Evolutionary conservation across 2,329 filamentous ascomycete species (phyloP), one percentile per base, ranked within the genome.

Genomic region (Talaromyces sp.): DNA sequence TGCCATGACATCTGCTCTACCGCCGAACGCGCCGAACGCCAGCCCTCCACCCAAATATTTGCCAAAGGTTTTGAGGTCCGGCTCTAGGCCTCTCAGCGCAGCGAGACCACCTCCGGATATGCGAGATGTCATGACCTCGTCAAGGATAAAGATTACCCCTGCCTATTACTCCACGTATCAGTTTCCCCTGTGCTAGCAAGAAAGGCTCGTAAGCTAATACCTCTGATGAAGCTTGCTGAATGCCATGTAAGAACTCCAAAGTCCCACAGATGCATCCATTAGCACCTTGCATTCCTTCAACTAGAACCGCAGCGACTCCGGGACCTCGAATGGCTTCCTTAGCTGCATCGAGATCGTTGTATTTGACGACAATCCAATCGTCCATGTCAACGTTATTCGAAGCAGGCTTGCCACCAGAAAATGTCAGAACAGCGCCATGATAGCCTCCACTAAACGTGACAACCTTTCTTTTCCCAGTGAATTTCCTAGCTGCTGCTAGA

Each of bases 41-140:
- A 90, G 81, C 0, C 88, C 89, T 2, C 88, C 89, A 6, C 88
- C 89, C 2, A 90, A 76, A 70, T 85, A 90, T 71, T 90, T 91
- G 0, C 89, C 89, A 47, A 90, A 74, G 0, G 87, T 88, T 52
- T 84, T 86, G 61, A 90, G 73, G 70, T 90, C 89, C 0, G 88
- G 87, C 2, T 75, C 77, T 8, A 88, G 72, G 1, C 75, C 79
- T 31, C 78, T 66, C 25, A 76, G 66, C 2, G 74, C 70, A 6
- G 82, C 80, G 3, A 87, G 73, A 0, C 89, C 87, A 7, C 80
- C 76, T 1, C 78, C 78, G 19, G 80, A 75, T 33, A 90, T 75
- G 2, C 89, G 81, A 3, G 85, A 88, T 0, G 88, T 90, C 84
- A 90, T 89, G 6, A 91, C 89, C 75, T 92, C 89, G 72, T 92